Percentiles rank a stretch among this genome's conserved stretches.
Evolutionary conservation across 2,329 filamentous ascomycete genomes (phyloP).

Genomic region (Chrysoporthe austroafricana): DNA sequence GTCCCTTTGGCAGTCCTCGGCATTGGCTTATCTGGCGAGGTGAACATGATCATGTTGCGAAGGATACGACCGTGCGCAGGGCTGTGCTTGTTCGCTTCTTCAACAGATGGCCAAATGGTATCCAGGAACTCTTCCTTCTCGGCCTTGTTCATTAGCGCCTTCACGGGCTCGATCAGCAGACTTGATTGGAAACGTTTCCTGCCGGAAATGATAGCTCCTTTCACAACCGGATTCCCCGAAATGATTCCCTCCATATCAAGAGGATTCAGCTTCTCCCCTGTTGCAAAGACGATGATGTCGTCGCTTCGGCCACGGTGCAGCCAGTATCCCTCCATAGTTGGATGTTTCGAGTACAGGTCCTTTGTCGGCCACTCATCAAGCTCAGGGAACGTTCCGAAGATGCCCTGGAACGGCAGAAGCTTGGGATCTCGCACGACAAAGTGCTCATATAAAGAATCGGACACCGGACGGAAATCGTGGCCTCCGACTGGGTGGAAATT

Average conservation of each 20-base stretch:
- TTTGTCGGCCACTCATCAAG: conserved; percentile 39
- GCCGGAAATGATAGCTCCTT: conserved; percentile 12
- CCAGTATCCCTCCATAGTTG: conserved; percentile 32
- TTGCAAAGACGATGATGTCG: conserved; percentile 23
- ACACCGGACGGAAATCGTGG: conserved; percentile 14
- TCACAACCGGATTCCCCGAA: conserved; percentile 13
- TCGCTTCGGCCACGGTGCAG: conserved; percentile 37
- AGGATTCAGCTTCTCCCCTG: conserved; percentile 22
- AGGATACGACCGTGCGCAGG: conserved; percentile 50
- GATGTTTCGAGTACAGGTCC: conserved; percentile 39
- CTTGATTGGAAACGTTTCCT: conserved; percentile 18
- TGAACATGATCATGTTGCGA: conserved; percentile 44
- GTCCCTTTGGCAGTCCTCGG: conserved; percentile 50
- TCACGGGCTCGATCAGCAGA: conserved; percentile 15
- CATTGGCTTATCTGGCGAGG: conserved; percentile 47
- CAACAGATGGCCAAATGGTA: conserved; percentile 13
- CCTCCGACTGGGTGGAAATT: conserved; percentile 31
- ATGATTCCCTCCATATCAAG: conserved; percentile 24
- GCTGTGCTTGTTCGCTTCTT: conserved; percentile 22
- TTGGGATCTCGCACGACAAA: conserved; percentile 32
- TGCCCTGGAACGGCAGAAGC: conserved; percentile 31
- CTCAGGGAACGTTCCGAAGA: conserved; percentile 36
- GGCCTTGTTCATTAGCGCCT: background rate
- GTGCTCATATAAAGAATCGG: conserved; percentile 36
- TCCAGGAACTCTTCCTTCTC: conserved; percentile 12